Percentiles rank a stretch among this genome's conserved stretches.
Evolutionary conservation across 2,329 filamentous ascomycete genomes (phyloP).

Genomic region (Venturia aucupariae): DNA sequence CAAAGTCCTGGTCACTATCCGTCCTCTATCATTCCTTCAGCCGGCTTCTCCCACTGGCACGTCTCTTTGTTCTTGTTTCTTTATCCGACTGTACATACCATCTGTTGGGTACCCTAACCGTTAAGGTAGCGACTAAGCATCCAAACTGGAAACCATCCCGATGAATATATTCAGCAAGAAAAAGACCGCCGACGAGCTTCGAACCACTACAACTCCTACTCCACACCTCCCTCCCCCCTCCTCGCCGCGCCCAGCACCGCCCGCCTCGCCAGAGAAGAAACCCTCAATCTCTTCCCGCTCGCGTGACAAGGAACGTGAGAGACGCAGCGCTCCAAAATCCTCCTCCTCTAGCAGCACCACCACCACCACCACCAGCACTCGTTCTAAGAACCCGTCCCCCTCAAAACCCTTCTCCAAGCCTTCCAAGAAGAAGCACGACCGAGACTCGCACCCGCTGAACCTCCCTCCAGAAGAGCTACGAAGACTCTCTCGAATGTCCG

Average conservation of each 20-base stretch:
- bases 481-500: constrained; percentile 49
- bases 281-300: neutral
- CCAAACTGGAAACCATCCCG: neutral
- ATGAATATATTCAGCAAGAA: constrained; percentile 6
- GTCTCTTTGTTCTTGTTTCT: neutral
- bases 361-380: neutral
- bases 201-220: neutral
- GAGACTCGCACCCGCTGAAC: constrained; percentile 78
- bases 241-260: neutral
- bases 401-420: constrained; percentile 5
- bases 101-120: neutral
- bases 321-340: neutral
- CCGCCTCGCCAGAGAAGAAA: constrained; percentile 5
- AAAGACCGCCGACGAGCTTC: neutral
- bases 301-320: constrained; percentile 6
- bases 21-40: neutral
- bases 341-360: too few species aligned
- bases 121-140: neutral
- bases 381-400: constrained; percentile 5
- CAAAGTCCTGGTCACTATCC: neutral
- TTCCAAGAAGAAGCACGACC: constrained; percentile 28
- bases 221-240: neutral
- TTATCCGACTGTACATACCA: neutral
- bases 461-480: constrained; percentile 82
- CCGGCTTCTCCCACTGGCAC: neutral